A percentile compares a stretch with the other conserved stretches of the same genome.
phyloP scores from a whole-genome alignment of 371 early-diverging fungal genomes.

The Apophysomyces ossiformis region DNA sequence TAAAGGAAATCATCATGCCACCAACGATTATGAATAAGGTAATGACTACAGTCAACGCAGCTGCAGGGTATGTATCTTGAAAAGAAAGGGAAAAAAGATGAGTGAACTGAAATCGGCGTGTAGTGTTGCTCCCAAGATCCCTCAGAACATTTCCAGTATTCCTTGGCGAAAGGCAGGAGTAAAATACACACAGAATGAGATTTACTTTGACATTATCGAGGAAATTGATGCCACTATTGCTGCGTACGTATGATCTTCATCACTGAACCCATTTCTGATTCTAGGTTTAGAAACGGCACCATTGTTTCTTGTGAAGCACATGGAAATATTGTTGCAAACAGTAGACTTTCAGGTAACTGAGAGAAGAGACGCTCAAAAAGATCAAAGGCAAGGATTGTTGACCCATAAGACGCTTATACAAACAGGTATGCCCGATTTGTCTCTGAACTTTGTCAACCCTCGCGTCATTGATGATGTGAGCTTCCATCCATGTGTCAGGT shows the following conservation, averaged over 20 bases:
- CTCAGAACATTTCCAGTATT: slow-evolving; percentile 71
- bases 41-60: slow-evolving; percentile 82
- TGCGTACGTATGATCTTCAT: slow-evolving; percentile 46
- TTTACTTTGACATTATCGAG: slow-evolving; percentile 91
- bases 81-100: background rate
- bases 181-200: slow-evolving; percentile 90
- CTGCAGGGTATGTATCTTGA: slow-evolving; percentile 50
- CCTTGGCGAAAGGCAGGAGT: slow-evolving; percentile 92
- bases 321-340: slow-evolving; percentile 80
- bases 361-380: background rate
- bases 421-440: slow-evolving; percentile 86
- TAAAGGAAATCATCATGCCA: slow-evolving; percentile 87
- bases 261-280: background rate
- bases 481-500: slow-evolving; percentile 91
- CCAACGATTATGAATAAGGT: slow-evolving; percentile 86
- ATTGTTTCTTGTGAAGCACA: slow-evolving; percentile 79
- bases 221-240: slow-evolving; percentile 86
- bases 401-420: background rate
- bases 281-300: slow-evolving; percentile 61
- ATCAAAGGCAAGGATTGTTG: background rate
- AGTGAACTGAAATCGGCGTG: background rate
- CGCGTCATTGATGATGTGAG: slow-evolving; percentile 79
- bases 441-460: slow-evolving; percentile 75
- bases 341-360: slow-evolving; percentile 72
- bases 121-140: slow-evolving; percentile 54